Conservation (phyloP, 1,284 basidiomycete species). For the Leccinum fuscescens region DNA sequence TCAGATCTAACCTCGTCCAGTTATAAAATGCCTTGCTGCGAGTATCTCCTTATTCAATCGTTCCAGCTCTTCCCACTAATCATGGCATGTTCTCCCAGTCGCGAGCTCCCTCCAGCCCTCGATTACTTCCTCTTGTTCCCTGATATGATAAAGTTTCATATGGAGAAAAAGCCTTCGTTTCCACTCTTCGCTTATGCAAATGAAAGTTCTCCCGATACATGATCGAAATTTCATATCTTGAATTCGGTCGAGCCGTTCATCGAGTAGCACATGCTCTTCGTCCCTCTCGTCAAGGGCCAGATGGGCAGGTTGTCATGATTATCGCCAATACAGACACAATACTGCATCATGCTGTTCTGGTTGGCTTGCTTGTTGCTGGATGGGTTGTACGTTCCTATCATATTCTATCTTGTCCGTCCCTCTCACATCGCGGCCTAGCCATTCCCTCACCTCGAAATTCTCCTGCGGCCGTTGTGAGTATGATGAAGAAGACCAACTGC, state of each 20-base stretch:
- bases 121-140: constrained; percentile 26
- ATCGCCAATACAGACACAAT: constrained; percentile 37
- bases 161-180: constrained; percentile 24
- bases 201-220: constrained; percentile 9
- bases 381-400: constrained; percentile 21
- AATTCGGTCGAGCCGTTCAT: constrained; percentile 36
- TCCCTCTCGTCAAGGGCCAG: constrained; percentile 19
- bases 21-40: not conserved
- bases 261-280: constrained; percentile 31
- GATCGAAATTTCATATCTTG: constrained; percentile 27
- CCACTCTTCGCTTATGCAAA: constrained; percentile 23
- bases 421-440: constrained; percentile 24
- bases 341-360: constrained; percentile 31
- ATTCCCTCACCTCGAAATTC: constrained; percentile 37
- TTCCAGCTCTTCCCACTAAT: not conserved
- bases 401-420: not conserved
- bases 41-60: not conserved
- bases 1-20: not conserved
- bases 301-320: constrained; percentile 34
- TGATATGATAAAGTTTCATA: constrained; percentile 32
- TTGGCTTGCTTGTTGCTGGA: constrained; percentile 33
- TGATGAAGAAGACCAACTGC: constrained; percentile 33
- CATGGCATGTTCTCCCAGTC: not conserved
- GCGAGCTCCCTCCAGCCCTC: constrained; percentile 19
- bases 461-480: constrained; percentile 27